Evolutionary conservation across 164 flowering plant species (phyloP), one percentile per base, ranked within the genome.

Genomic region (Macadamia integrifolia): DNA sequence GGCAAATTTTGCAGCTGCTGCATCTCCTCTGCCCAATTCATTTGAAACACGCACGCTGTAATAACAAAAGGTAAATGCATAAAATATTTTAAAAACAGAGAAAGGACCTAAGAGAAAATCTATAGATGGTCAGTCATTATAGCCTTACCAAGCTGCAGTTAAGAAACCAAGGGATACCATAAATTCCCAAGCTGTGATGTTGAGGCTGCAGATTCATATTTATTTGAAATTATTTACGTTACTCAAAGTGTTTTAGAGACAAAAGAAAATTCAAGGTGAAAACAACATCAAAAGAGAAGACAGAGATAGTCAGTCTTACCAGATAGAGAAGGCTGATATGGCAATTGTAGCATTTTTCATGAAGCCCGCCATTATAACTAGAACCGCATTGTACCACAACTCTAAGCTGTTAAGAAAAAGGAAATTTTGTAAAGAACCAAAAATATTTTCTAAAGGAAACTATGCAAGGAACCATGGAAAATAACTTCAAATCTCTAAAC

Each of bases 351-450:
- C 82, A 68, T 83, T 65, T 67, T 66, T 67, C 78, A 79, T 62
- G 53, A 78, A 72, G n/a, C 86, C 83, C 0, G 83, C 80, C 48
- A 83, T 28, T 31, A 83, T 62, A 15, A 82, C 75, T 3, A 83
- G 71, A 50, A 79, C 60, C 15, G 80, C 75, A 49, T 66, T 76
- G 72, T 83, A 81, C 84, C 86, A 81, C 12, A 79, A 13, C 62
- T 83, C 84, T 32, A 81, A 66, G 70, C 84, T 81, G 56, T 56
- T 8, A 46, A 46, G 13, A 0, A 43, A 46, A 9, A 46, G 50
- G 50, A 11, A 46, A 46, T 8, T 46, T 46, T 46, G 1, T 46
- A 11, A 46, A 46, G 50, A 46, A 46, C 7, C 13, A 46, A 11
- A 2, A 46, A 46, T 46, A 9, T 46, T 46, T 46, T 9, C 9